Conservation (phyloP, 805 yeast genomes). For the Blastobotrys peoriensis region DNA sequence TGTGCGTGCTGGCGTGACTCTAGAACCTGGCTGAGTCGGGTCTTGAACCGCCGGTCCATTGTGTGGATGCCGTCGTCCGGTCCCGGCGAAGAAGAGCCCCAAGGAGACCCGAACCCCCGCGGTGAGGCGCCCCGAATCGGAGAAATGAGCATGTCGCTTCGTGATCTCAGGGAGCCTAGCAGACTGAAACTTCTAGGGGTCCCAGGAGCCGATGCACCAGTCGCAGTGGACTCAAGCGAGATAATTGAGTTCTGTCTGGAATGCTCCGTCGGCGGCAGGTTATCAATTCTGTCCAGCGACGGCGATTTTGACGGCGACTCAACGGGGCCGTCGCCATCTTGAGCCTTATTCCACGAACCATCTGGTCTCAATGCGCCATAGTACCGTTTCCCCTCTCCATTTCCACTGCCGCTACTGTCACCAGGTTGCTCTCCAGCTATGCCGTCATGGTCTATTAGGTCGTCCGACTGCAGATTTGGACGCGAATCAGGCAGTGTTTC, state of each 20-base stretch:
- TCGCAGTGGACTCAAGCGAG: background rate
- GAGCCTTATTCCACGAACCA: conserved; percentile 4
- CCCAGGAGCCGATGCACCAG: background rate
- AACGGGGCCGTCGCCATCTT: background rate
- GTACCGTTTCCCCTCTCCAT: background rate
- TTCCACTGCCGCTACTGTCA: background rate
- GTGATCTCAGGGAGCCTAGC: background rate
- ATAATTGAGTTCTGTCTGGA: conserved; percentile 10
- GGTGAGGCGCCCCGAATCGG: background rate
- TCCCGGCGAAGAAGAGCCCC: background rate
- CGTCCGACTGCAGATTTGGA: background rate
- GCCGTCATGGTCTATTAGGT: background rate
- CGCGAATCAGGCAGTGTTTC: background rate
- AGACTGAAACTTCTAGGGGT: background rate
- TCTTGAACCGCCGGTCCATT: conserved; percentile 17
- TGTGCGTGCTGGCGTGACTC: background rate
- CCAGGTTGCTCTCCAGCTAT: too few relatives aligned
- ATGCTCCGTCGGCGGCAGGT: conserved; percentile 6
- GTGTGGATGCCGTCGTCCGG: conserved; percentile 8
- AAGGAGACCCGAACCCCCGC: background rate
- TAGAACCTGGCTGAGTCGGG: conserved; percentile 11
- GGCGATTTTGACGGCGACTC: background rate
- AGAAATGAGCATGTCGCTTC: background rate
- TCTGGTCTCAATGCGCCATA: conserved; percentile 5
- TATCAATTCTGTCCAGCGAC: conserved; percentile 2